Conservation (phyloP, 2,329 filamentous ascomycete species). For the Fusarium transvaalense region DNA sequence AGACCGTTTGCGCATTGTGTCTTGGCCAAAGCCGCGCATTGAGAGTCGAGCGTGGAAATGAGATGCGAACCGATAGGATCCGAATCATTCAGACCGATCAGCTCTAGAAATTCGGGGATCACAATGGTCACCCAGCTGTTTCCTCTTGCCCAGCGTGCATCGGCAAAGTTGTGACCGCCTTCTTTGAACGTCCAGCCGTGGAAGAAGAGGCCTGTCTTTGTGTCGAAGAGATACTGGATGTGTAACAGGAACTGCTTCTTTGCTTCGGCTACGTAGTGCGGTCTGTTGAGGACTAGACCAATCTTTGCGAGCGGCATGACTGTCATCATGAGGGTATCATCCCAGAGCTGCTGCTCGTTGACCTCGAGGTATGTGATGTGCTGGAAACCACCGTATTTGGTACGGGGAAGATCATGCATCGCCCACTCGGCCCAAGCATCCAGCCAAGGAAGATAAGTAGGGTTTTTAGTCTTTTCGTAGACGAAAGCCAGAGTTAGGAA, state of each 20-base stretch:
- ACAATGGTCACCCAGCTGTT: conserved; percentile 85
- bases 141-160: conserved; percentile 69
- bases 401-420: conserved; percentile 79
- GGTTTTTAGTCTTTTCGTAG: conserved; percentile 79
- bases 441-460: conserved; percentile 79
- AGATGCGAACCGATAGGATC: conserved; percentile 73
- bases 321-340: conserved; percentile 91
- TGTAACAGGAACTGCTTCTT: conserved; percentile 83
- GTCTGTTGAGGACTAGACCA: conserved; percentile 75
- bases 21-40: conserved; percentile 72
- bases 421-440: conserved; percentile 88
- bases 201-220: conserved; percentile 79
- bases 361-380: conserved; percentile 79
- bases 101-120: conserved; percentile 84
- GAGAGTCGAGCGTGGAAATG: conserved; percentile 73
- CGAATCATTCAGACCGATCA: conserved; percentile 72
- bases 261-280: conserved; percentile 81
- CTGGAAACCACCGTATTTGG: conserved; percentile 78
- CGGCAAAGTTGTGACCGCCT: conserved; percentile 72
- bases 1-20: conserved; percentile 73
- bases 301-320: conserved; percentile 85
- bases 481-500: conserved; percentile 81
- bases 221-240: conserved; percentile 82
- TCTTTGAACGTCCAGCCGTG: conserved; percentile 85
- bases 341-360: conserved; percentile 84